phyloP scores from a whole-genome alignment of 805 yeast species.

The Zygoascus flipseniorum region DNA sequence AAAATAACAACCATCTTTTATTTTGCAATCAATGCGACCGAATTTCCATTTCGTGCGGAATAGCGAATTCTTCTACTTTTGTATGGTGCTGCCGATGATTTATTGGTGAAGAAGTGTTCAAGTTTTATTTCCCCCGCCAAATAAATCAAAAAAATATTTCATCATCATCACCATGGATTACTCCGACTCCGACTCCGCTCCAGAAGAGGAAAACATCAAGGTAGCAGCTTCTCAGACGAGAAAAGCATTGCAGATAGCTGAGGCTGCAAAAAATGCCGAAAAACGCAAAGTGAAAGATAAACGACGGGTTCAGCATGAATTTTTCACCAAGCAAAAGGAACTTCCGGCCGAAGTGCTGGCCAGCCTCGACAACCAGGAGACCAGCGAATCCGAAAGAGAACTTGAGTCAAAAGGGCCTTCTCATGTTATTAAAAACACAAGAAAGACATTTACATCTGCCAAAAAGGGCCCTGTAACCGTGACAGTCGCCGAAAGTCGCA shows the following conservation, averaged over 20 bases:
- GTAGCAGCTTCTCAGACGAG: conserved; percentile 11
- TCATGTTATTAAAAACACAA: conserved; percentile 7
- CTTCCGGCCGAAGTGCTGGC: conserved; percentile 20
- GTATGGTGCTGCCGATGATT: no score
- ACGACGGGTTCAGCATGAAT: conserved; percentile 22
- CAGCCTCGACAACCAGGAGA: conserved; percentile 8
- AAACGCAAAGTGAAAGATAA: conserved; percentile 16
- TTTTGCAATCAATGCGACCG: no score
- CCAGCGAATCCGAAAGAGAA: neutral
- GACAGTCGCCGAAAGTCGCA: conserved; percentile 15
- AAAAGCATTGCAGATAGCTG: conserved; percentile 5
- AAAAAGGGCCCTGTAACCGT: conserved; percentile 24
- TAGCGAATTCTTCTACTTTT: no score
- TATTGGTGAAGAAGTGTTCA: no score
- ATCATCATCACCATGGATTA: neutral
- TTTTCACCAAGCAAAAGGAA: neutral
- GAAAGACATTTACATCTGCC: neutral
- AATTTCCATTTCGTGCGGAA: no score
- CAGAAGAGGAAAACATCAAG: conserved; percentile 27
- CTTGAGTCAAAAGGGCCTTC: neutral
- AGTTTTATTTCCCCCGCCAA: neutral
- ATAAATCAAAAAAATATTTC: neutral
- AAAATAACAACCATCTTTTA: no score
- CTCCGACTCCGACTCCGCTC: conserved; percentile 26
- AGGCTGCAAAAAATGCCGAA: conserved; percentile 8